These are phyloP conservation scores for Strombidium stylifer DNA, from an alignment of 73 alveolate genomes.

Conservation along the genomic window DNA sequence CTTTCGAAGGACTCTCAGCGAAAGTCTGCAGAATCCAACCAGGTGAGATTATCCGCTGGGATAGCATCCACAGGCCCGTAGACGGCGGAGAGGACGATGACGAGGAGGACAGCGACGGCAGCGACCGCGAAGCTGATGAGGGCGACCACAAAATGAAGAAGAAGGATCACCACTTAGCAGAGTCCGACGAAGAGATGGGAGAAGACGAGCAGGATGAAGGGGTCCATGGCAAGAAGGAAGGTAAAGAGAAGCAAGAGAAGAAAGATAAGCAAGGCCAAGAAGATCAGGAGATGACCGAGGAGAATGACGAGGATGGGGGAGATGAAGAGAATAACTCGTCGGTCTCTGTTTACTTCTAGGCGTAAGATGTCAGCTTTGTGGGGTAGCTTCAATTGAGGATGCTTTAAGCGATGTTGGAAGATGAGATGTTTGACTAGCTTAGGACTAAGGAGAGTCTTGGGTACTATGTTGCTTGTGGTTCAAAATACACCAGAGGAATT, in stretches of 20 bases:
- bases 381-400: not conserved
- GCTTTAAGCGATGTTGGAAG: slow-evolving; percentile 22
- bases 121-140: slow-evolving; percentile 3
- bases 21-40: not conserved
- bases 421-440: slow-evolving; percentile 17
- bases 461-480: not conserved
- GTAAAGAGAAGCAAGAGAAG: not conserved
- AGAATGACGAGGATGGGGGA: slow-evolving; percentile 7
- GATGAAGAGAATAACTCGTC: slow-evolving; percentile 18
- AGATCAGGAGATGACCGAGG: not conserved
- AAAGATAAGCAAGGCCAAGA: not conserved
- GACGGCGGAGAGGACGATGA: slow-evolving; percentile 2
- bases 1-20: not conserved
- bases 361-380: not conserved
- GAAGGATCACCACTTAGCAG: no score
- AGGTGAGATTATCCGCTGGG: slow-evolving; percentile 13
- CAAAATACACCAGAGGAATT: slow-evolving; percentile 21
- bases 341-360: slow-evolving; percentile 8
- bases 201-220: not conserved
- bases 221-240: not conserved
- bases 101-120: not conserved
- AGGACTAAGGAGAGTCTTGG: slow-evolving; percentile 18
- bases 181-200: not conserved
- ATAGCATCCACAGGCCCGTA: slow-evolving; percentile 12
- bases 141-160: no score